phyloP scores from a whole-genome alignment of 1,139 yeast genomes.

The Yamadazyma atlantica region DNA sequence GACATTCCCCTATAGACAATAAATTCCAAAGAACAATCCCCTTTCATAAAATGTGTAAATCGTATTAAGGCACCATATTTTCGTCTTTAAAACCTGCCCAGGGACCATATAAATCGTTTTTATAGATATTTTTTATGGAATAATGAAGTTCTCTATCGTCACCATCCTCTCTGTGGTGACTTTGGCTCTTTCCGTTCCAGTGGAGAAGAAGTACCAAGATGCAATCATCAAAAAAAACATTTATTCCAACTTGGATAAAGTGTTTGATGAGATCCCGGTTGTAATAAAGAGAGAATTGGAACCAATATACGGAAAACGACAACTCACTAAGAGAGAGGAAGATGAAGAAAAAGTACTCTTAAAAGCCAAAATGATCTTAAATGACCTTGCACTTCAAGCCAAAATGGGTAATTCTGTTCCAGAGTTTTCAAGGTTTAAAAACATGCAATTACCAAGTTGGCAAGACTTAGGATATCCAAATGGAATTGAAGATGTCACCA shows the following conservation, averaged over 20 bases:
- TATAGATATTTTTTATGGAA: background rate
- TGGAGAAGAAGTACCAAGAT: constrained; percentile 7
- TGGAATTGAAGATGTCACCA: no score
- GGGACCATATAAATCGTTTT: no score
- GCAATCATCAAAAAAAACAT: constrained; percentile 8
- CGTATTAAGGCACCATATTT: no score
- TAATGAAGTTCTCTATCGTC: constrained; percentile 6
- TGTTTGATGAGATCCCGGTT: constrained; percentile 7
- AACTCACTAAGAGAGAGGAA: background rate
- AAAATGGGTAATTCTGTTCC: background rate
- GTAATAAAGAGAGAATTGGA: constrained; percentile 6
- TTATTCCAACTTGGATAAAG: constrained; percentile 5
- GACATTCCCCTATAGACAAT: no score
- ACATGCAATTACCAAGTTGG: background rate
- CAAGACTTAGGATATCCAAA: background rate
- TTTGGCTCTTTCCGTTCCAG: constrained; percentile 5
- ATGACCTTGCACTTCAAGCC: background rate
- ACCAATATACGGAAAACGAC: background rate
- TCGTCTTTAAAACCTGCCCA: no score
- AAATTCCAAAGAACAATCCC: no score
- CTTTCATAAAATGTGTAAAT: no score
- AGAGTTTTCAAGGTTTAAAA: background rate
- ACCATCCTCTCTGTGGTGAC: constrained; percentile 2
- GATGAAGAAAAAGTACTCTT: background rate
- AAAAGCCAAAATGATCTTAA: background rate